These are phyloP conservation scores for Spatholobus suberectus DNA, from an alignment of 306 rosid genomes.

Conservation along the genomic window DNA sequence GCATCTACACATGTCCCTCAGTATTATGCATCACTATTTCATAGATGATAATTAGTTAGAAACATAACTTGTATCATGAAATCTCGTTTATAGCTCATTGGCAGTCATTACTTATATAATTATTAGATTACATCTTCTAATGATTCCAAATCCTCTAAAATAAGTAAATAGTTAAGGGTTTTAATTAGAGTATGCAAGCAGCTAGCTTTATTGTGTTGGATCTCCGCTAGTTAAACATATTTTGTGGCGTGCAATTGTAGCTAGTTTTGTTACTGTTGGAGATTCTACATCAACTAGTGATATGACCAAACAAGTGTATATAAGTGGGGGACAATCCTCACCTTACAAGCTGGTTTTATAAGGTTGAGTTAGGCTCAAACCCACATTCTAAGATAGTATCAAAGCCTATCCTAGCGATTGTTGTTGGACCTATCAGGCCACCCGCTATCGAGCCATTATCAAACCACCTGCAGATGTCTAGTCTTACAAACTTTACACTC, in stretches of 20 bases:
- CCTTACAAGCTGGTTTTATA: no score
- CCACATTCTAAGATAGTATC: no score
- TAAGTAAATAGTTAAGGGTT: neutral
- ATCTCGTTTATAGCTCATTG: neutral
- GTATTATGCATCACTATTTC: neutral
- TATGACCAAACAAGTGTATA: no score
- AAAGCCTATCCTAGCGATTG: no score
- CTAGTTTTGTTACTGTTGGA: no score
- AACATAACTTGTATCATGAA: neutral
- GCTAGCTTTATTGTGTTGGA: neutral
- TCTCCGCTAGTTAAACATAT: neutral
- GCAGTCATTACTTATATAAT: neutral
- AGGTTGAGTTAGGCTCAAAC: no score
- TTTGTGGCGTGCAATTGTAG: neutral
- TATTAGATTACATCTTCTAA: neutral
- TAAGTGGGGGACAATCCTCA: no score
- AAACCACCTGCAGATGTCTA: no score
- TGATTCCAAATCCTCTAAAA: constrained; percentile 4
- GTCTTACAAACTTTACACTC: no score
- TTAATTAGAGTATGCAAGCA: neutral
- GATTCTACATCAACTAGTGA: no score
- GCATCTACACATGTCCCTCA: constrained; percentile 6
- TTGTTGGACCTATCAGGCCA: no score
- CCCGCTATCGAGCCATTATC: no score
- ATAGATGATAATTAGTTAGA: neutral